Evolutionary conservation across 495 filamentous ascomycete species (phyloP).

Genomic region (Xylaria scruposa): DNA sequence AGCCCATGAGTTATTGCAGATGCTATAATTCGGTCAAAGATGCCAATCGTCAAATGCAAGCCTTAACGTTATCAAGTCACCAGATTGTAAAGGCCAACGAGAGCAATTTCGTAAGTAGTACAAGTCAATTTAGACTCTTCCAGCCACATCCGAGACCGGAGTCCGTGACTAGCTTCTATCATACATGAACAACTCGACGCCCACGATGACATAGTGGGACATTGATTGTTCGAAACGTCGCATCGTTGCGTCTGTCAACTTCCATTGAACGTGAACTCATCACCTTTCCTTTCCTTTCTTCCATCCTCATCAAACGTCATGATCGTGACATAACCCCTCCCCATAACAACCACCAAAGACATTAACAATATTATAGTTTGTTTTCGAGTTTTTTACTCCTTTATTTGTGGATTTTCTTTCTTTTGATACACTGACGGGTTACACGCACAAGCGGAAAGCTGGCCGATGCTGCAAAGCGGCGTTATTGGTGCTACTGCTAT

Average conservation of each 20-base stretch:
- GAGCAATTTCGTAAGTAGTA: not conserved
- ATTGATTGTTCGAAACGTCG: not conserved
- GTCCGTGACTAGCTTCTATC: conserved; percentile 9
- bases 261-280: not conserved
- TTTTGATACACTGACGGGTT: conserved; percentile 22
- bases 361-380: conserved; percentile 18
- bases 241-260: conserved; percentile 16
- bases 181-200: conserved; percentile 23
- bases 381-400: not conserved
- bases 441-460: conserved; percentile 25
- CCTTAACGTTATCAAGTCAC: not conserved
- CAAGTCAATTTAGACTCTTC: conserved; percentile 15
- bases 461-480: conserved; percentile 1
- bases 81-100: not conserved
- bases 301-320: not conserved
- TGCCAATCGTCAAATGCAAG: not conserved
- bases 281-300: not conserved
- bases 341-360: conserved; percentile 6
- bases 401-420: conserved; percentile 14
- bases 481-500: conserved; percentile 3
- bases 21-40: not conserved
- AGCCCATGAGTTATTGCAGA: not conserved
- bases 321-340: not conserved
- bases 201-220: not conserved
- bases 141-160: conserved; percentile 2